Conservation (phyloP, 1,284 basidiomycete species). For the Heliocybe sulcata region DNA sequence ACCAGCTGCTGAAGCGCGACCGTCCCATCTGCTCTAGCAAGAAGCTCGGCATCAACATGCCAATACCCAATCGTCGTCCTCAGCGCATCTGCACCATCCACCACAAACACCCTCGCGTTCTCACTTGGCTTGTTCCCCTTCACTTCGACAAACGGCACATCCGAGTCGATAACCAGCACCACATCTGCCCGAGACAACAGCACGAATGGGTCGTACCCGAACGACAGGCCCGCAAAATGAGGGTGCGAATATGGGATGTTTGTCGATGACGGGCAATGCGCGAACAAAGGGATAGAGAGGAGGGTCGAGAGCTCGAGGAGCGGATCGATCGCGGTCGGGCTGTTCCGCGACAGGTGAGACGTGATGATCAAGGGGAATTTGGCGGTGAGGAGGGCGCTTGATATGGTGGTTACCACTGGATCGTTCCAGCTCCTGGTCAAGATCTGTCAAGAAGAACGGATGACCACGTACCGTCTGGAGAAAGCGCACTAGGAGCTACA, state of each 20-base stretch:
- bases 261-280: conserved; percentile 42
- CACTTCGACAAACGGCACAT: conserved; percentile 59
- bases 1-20: conserved; percentile 45
- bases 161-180: conserved; percentile 55
- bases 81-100: conserved; percentile 59
- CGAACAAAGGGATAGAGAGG: conserved; percentile 48
- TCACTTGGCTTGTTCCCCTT: conserved; percentile 31
- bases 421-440: not conserved
- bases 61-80: conserved; percentile 45
- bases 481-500: conserved; percentile 41
- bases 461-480: conserved; percentile 30
- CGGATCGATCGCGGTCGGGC: conserved; percentile 36
- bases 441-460: not conserved
- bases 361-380: conserved; percentile 57
- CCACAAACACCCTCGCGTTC: conserved; percentile 44
- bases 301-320: conserved; percentile 41
- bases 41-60: conserved; percentile 47
- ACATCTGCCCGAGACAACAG: conserved; percentile 50
- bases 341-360: conserved; percentile 48
- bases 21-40: conserved; percentile 50
- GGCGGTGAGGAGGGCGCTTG: conserved; percentile 39
- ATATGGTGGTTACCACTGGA: conserved; percentile 37
- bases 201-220: conserved; percentile 31
- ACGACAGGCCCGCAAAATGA: conserved; percentile 43
- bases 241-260: conserved; percentile 54